These are phyloP conservation scores for Didymella lethalis DNA, from an alignment of 2,329 filamentous ascomycete genomes.

Conservation along the genomic window DNA sequence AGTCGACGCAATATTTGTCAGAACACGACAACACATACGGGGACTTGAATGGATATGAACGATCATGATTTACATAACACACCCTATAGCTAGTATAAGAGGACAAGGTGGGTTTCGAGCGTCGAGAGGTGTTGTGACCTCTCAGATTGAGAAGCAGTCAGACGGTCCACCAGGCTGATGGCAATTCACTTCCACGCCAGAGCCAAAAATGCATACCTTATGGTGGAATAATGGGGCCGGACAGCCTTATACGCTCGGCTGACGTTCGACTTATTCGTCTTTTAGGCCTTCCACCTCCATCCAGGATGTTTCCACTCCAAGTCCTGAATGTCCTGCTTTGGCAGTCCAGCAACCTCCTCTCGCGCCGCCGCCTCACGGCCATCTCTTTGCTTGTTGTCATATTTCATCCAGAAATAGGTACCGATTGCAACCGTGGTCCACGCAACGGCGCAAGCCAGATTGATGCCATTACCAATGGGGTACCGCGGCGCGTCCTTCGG, in stretches of 20 bases:
- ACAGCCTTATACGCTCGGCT: no score
- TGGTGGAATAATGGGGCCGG: no score
- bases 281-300: conserved; percentile 62
- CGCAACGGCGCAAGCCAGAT: background rate
- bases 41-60: background rate
- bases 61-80: no score
- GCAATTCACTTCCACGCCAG: no score
- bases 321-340: conserved; percentile 59
- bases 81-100: no score
- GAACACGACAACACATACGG: background rate
- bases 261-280: background rate
- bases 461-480: background rate
- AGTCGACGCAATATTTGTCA: background rate
- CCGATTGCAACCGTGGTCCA: background rate
- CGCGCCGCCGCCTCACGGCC: background rate
- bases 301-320: conserved; percentile 70
- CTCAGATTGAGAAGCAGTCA: no score
- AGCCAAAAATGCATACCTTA: no score
- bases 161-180: no score
- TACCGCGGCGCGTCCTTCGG: background rate
- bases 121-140: no score
- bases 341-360: background rate
- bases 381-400: background rate
- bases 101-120: no score
- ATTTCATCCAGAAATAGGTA: background rate